Conservation (phyloP, 2,329 filamentous ascomycete genomes). For the Aspergillus floridensis region DNA sequence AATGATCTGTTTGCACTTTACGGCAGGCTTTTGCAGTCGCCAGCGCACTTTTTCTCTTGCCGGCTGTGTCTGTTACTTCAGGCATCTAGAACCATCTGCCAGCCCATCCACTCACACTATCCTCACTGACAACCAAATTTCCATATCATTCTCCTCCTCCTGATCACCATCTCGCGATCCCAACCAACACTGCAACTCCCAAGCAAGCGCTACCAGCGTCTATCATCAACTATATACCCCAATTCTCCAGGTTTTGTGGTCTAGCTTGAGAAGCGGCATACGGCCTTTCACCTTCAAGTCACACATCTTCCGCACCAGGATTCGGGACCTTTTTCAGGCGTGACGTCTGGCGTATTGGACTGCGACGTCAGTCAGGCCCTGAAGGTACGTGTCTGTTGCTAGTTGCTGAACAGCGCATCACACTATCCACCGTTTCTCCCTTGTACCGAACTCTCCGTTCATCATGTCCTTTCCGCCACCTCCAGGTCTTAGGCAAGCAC, state of each 20-base stretch:
- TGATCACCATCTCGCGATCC: background rate
- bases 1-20: background rate
- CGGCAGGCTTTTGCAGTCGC: background rate
- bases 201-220: background rate
- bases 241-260: background rate
- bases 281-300: background rate
- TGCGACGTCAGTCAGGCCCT: constrained; percentile 36
- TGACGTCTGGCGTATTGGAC: constrained; percentile 35
- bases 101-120: background rate
- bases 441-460: constrained; percentile 44
- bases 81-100: background rate
- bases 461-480: constrained; percentile 81
- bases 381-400: constrained; percentile 44
- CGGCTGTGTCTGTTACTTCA: background rate
- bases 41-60: background rate
- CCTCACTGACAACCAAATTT: background rate
- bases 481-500: constrained; percentile 64
- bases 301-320: constrained; percentile 2
- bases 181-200: background rate
- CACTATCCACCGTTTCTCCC: constrained; percentile 26
- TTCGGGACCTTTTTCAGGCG: constrained; percentile 29
- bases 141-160: background rate
- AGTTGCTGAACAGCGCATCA: constrained; percentile 31
- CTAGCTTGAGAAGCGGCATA: too few relatives aligned
- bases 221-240: background rate